Percentiles rank a stretch among this genome's conserved stretches.
These are phyloP conservation scores for Citrullus mucosospermus DNA, from an alignment of 306 rosid genomes.

Conservation along the genomic window DNA sequence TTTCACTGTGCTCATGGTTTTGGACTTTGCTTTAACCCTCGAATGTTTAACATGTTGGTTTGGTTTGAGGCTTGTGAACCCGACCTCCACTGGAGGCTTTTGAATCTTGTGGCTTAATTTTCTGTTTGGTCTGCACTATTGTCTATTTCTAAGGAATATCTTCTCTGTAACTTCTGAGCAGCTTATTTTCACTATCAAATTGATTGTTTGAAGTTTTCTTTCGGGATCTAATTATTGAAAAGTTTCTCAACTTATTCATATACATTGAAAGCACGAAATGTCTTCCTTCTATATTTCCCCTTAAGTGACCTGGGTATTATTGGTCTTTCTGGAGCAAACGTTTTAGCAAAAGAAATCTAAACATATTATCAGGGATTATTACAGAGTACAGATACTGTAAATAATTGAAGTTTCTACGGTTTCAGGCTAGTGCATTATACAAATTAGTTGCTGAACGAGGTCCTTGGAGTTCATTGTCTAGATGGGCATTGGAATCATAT, in stretches of 20 bases:
- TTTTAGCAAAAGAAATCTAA: too few species aligned
- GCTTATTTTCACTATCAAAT: not conserved
- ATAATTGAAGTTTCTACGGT: constrained; percentile 11
- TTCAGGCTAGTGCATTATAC: constrained; percentile 83
- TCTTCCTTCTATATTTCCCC: not conserved
- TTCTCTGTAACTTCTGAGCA: not conserved
- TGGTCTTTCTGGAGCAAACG: not conserved
- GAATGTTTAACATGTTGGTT: not conserved
- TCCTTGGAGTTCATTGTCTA: constrained; percentile 94
- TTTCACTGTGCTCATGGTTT: not conserved
- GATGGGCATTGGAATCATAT: constrained; percentile 98
- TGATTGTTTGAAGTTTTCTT: not conserved
- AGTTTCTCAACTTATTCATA: not conserved
- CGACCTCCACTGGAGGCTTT: not conserved
- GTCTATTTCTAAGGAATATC: not conserved
- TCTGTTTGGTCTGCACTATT: not conserved
- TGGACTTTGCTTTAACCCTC: not conserved
- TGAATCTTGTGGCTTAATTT: not conserved
- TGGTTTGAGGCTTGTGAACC: not conserved
- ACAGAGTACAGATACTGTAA: not conserved
- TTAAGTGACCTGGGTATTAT: not conserved
- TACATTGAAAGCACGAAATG: not conserved
- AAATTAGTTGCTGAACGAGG: constrained; percentile 96
- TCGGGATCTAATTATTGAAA: not conserved
- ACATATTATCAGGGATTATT: not conserved